Percentiles rank a stretch among this genome's conserved stretches.
phyloP scores from a whole-genome alignment of 2,329 filamentous ascomycete species.

The Neofusicoccum umdonicola region DNA sequence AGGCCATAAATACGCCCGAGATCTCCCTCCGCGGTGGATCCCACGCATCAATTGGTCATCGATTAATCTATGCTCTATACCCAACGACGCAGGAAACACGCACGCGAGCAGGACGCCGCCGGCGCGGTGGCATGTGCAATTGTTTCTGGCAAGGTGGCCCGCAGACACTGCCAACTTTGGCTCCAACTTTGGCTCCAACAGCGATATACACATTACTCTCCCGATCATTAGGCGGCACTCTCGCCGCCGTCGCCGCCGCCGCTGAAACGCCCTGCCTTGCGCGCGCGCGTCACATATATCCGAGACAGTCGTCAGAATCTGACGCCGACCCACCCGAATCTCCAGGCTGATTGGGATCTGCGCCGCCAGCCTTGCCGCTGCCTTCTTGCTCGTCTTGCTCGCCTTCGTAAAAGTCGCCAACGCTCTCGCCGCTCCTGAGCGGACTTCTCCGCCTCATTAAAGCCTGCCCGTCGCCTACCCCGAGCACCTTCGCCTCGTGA shows the following conservation, averaged over 20 bases:
- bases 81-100: conserved; percentile 1
- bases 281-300: conserved; percentile 10
- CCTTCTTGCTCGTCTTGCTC: not conserved
- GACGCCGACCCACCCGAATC: conserved; percentile 18
- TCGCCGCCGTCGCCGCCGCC: not conserved
- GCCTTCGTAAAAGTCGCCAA: conserved; percentile 20
- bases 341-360: conserved; percentile 19
- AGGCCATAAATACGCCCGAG: not conserved
- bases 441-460: conserved; percentile 29
- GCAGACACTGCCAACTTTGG: not conserved
- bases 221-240: not conserved
- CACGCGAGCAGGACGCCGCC: not conserved
- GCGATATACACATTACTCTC: not conserved
- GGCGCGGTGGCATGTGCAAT: not conserved
- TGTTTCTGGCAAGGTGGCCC: not conserved
- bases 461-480: conserved; percentile 18
- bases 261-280: not conserved
- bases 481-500: conserved; percentile 22
- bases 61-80: conserved; percentile 9
- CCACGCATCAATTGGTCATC: conserved; percentile 6
- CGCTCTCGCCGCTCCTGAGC: conserved; percentile 31
- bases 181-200: not conserved
- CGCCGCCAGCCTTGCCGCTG: conserved; percentile 14
- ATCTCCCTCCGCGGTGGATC: conserved; percentile 5
- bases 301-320: conserved; percentile 17